A percentile compares a stretch with the other conserved stretches of the same genome.
These are phyloP conservation scores for Trematosphaeria pertusa DNA, from an alignment of 2,329 filamentous ascomycete species.

Conservation along the genomic window DNA sequence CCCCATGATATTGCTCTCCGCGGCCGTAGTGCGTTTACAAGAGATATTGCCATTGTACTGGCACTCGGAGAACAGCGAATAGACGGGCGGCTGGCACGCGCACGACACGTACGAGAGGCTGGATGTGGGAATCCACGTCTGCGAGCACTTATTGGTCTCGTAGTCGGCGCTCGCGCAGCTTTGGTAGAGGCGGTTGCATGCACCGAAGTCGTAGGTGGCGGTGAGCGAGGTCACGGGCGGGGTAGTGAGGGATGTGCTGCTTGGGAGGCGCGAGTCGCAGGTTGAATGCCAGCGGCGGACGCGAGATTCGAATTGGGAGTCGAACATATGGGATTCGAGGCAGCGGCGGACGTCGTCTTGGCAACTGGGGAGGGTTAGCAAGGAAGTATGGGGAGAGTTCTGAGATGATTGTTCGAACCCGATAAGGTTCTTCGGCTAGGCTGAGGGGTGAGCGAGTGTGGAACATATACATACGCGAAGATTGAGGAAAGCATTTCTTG, in stretches of 20 bases:
- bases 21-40: conserved; percentile 11
- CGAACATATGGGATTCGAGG: conserved; percentile 13
- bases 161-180: conserved; percentile 12
- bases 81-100: conserved; percentile 12
- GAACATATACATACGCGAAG: conserved; percentile 7
- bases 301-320: conserved; percentile 9
- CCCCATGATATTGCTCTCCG: conserved; percentile 9
- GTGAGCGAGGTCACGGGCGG: conserved; percentile 10
- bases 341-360: conserved; percentile 8
- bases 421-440: no score
- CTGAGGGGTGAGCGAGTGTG: not conserved
- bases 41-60: conserved; percentile 15
- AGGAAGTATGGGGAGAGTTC: not conserved
- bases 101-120: conserved; percentile 10
- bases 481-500: conserved; percentile 11
- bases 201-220: conserved; percentile 8
- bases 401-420: no score
- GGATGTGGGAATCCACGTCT: conserved; percentile 7
- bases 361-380: not conserved
- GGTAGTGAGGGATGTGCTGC: conserved; percentile 4
- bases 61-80: conserved; percentile 15
- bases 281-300: conserved; percentile 5
- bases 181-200: conserved; percentile 7
- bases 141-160: conserved; percentile 13
- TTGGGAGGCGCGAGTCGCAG: conserved; percentile 4